A percentile compares a stretch with the other conserved stretches of the same genome.
phyloP scores from a whole-genome alignment of 192 early-diverging fungal genomes.

The Gamsiella multidivaricata region DNA sequence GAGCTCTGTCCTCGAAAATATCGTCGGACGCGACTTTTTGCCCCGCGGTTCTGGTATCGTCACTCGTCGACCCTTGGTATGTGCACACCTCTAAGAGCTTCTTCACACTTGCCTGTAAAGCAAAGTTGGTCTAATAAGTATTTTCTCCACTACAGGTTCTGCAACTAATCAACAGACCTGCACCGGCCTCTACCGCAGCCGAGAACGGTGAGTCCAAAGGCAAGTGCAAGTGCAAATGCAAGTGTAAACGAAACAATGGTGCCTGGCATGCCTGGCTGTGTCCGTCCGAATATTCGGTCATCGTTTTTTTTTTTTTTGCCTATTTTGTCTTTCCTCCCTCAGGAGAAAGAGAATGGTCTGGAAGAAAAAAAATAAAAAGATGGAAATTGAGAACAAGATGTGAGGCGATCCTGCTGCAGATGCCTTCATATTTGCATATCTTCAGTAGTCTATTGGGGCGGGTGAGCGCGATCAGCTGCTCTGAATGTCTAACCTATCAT shows the following conservation, averaged over 20 bases:
- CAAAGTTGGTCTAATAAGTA: neutral
- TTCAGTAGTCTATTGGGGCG: no score
- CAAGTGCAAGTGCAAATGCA: neutral
- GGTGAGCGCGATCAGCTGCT: no score
- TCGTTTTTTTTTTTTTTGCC: neutral
- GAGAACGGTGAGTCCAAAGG: conserved; percentile 5
- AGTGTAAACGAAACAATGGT: no score
- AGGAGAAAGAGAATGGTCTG: neutral
- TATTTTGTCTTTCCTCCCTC: neutral
- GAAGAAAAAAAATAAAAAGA: neutral
- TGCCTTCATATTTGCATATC: no score
- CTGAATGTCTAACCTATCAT: no score
- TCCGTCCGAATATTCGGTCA: neutral
- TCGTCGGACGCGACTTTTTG: conserved; percentile 98
- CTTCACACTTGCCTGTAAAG: no score
- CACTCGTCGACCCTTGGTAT: conserved; percentile 92
- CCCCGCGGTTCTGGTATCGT: conserved; percentile 98
- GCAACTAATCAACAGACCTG: conserved; percentile 96
- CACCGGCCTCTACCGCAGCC: conserved; percentile 14
- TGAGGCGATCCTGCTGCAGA: neutral
- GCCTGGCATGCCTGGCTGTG: neutral
- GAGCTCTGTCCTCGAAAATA: conserved; percentile 98
- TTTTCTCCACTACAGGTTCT: conserved; percentile 67
- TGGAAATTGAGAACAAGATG: neutral
- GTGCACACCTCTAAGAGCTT: neutral